These are phyloP conservation scores for Metarhizium anisopliae DNA, from an alignment of 2,329 filamentous ascomycete species.

Conservation along the genomic window DNA sequence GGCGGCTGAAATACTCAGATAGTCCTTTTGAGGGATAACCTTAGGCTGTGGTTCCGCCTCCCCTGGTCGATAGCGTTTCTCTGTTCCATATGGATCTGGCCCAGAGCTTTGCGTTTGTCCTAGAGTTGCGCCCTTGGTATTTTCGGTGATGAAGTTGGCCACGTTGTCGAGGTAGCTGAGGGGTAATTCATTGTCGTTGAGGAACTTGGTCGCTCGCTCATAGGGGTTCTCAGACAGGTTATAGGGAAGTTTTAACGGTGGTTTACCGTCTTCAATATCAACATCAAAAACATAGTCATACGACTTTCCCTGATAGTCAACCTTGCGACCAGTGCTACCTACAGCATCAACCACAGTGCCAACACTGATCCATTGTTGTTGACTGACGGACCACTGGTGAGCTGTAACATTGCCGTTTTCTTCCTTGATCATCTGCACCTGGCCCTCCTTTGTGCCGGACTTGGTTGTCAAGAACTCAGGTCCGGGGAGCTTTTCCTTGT, in stretches of 20 bases:
- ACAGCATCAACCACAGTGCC: constrained; percentile 91
- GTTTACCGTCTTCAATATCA: constrained; percentile 90
- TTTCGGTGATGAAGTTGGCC: constrained; percentile 83
- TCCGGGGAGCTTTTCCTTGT: constrained; percentile 85
- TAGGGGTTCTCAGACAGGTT: constrained; percentile 91
- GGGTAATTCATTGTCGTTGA: constrained; percentile 80
- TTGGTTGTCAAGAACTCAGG: constrained; percentile 77
- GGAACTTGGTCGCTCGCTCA: constrained; percentile 83
- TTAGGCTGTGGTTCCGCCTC: constrained; percentile 37
- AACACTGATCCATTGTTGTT: constrained; percentile 73
- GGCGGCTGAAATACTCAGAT: constrained; percentile 66
- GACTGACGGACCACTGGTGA: constrained; percentile 71
- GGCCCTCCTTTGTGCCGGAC: constrained; percentile 88
- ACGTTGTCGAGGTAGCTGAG: constrained; percentile 84
- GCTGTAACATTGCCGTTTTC: constrained; percentile 73
- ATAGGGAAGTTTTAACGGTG: constrained; percentile 85
- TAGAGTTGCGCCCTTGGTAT: constrained; percentile 80
- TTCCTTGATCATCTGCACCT: constrained; percentile 86
- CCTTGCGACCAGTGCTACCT: constrained; percentile 72
- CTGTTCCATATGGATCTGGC: constrained; percentile 68
- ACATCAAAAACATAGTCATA: constrained; percentile 98
- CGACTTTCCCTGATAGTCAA: constrained; percentile 70
- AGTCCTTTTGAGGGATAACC: constrained; percentile 68
- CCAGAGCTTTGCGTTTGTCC: constrained; percentile 48
- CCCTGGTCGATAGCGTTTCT: constrained; percentile 70